Conservation (phyloP, 305 asterid genomes). For the Solanum hybrid region DNA sequence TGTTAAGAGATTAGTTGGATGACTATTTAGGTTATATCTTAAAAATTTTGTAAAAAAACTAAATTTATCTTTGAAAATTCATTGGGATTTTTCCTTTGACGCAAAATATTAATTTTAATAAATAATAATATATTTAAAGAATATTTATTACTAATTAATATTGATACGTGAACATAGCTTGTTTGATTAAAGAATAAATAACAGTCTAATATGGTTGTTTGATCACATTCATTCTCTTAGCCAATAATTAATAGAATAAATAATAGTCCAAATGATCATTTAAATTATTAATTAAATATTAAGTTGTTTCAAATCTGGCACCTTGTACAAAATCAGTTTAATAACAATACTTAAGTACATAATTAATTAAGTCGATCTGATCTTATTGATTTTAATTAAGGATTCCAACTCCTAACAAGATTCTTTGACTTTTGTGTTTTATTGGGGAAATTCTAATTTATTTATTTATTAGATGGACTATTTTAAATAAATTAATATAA, state of each 20-base stretch:
- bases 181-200: not conserved
- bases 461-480: not conserved
- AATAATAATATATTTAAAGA: not conserved
- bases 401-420: not conserved
- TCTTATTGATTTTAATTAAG: not conserved
- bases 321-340: not conserved
- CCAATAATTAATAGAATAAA: not conserved
- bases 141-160: not conserved
- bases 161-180: not conserved
- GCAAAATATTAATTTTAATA: not conserved
- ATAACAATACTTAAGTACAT: not conserved
- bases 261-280: not conserved
- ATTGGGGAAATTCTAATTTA: not conserved
- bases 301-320: not conserved
- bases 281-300: not conserved
- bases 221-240: not conserved
- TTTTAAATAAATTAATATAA: not conserved
- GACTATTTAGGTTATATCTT: not conserved
- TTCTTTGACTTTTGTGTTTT: not conserved
- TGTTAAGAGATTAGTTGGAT: not conserved
- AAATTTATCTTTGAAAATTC: not conserved
- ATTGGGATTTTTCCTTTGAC: not conserved
- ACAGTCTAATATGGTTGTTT: not conserved
- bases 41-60: accelerated
- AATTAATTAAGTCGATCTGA: not conserved